Evolutionary conservation across 2,329 filamentous ascomycete genomes (phyloP), one percentile per base, ranked within the genome.

Genomic region (Leptographium lundbergii): DNA sequence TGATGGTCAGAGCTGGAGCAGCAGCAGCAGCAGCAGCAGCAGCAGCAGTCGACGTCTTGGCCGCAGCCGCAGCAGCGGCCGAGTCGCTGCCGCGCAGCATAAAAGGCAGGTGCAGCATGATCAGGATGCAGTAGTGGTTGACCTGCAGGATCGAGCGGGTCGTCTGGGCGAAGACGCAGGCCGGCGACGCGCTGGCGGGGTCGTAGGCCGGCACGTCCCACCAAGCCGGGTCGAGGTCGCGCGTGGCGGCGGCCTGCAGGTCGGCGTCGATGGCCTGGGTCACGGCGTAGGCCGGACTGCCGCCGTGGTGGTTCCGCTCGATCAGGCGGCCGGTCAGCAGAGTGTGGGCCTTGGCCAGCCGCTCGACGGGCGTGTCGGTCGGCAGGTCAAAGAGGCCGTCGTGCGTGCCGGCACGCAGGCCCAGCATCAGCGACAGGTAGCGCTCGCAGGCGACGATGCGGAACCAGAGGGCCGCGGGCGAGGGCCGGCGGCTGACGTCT

Each of bases 21-120:
- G 36, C 36, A 39, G 36, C 14, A 17, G 14, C 17, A 4, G 42
- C 42, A 19, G 42, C 6, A 19, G 42, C 17, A 11, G 22, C 36
- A 3, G 32, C 9, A 9, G 2, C 32, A 4, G 27, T 29, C 27
- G 34, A 24, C 22, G 27, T 48, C 3, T 34, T 24, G 19, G 45
- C 32, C 24, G 56, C 54, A 19, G 59, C 48, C 1, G 42, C 72
- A 67, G 27, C 71, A 73, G 56, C 56, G 1, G 57, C 56, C 13
- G 61, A 54, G 25, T 61, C 55, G 22, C 59, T 57, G 27, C 59
- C 63, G 25, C 62, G 63, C 13, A 82, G 71, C 67, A 82, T 76
- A 61, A 78, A 81, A 0, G 80, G 81, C 1, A 83, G 71, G 61
- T 84, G 80, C 0, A 82, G 72, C 10, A 79, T 72, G 39, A 78